These are phyloP conservation scores for Fusarium nanum DNA, from an alignment of 2,329 filamentous ascomycete genomes.

Conservation along the genomic window DNA sequence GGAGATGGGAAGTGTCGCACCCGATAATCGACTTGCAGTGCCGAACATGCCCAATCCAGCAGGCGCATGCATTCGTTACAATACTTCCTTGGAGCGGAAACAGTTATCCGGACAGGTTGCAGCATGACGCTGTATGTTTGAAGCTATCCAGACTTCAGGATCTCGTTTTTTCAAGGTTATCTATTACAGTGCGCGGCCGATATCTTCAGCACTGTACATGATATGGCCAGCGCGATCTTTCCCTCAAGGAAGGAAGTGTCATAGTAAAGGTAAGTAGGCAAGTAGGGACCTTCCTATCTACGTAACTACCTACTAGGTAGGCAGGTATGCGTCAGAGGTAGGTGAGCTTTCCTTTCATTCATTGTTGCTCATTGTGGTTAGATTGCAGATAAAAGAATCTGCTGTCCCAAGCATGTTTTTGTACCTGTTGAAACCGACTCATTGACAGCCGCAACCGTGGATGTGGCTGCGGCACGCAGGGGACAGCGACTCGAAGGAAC, in stretches of 20 bases:
- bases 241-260: neutral
- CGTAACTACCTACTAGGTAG: neutral
- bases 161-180: neutral
- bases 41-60: neutral
- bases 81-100: neutral
- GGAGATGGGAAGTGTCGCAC: neutral
- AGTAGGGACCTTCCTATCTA: neutral
- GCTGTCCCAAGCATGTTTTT: neutral
- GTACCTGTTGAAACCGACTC: too few species aligned
- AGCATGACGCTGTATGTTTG: neutral
- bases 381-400: neutral
- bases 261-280: neutral
- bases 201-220: neutral
- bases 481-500: neutral
- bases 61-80: neutral
- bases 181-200: neutral
- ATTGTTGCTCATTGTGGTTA: neutral
- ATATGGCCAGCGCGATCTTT: neutral
- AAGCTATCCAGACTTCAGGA: neutral
- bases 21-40: neutral
- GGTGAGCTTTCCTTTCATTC: neutral
- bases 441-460: neutral
- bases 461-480: neutral
- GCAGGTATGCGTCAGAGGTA: neutral
- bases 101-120: neutral